phyloP scores from a whole-genome alignment of 108 stramenopile genomes.

The Cyclotella atomus region DNA sequence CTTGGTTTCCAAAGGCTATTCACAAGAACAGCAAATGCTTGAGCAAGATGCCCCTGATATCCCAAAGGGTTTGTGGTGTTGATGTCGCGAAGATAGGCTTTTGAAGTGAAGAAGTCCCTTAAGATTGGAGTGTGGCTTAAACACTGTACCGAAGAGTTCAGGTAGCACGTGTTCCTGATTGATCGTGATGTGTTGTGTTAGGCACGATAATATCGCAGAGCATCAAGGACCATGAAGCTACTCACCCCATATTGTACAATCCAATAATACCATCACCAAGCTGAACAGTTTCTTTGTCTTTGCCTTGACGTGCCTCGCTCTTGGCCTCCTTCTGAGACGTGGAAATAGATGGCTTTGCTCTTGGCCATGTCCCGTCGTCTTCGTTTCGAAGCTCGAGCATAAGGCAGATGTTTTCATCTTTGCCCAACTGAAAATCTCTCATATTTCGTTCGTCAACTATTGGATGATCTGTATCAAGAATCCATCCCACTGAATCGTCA shows the following conservation, averaged over 20 bases:
- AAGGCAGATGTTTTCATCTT: conserved; percentile 55
- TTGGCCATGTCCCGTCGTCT: conserved; percentile 79
- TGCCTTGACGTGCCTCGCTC: not conserved
- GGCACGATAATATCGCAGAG: too few relatives aligned
- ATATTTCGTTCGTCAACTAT: conserved; percentile 70
- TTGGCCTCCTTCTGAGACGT: not conserved
- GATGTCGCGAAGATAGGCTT: conserved; percentile 88
- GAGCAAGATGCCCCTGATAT: conserved; percentile 90
- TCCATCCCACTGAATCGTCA: conserved; percentile 53
- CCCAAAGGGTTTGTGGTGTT: conserved; percentile 96
- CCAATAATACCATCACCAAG: conserved; percentile 88
- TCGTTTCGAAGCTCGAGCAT: conserved; percentile 82
- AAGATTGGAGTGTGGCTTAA: conserved; percentile 94
- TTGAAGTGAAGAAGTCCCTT: conserved; percentile 92
- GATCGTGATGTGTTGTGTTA: not conserved
- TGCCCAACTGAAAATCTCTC: conserved; percentile 35
- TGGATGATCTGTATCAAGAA: conserved; percentile 69
- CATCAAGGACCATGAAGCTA: not conserved
- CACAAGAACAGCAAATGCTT: conserved; percentile 91
- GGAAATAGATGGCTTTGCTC: conserved; percentile 19
- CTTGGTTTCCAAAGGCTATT: conserved; percentile 85
- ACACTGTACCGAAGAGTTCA: conserved; percentile 95
- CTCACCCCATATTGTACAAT: conserved; percentile 88
- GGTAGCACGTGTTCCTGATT: conserved; percentile 93
- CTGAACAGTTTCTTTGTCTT: conserved; percentile 36